A percentile compares a stretch with the other conserved stretches of the same genome.
These are phyloP conservation scores for Penicillium sp. DNA, from an alignment of 2,329 filamentous ascomycete genomes.

Conservation along the genomic window DNA sequence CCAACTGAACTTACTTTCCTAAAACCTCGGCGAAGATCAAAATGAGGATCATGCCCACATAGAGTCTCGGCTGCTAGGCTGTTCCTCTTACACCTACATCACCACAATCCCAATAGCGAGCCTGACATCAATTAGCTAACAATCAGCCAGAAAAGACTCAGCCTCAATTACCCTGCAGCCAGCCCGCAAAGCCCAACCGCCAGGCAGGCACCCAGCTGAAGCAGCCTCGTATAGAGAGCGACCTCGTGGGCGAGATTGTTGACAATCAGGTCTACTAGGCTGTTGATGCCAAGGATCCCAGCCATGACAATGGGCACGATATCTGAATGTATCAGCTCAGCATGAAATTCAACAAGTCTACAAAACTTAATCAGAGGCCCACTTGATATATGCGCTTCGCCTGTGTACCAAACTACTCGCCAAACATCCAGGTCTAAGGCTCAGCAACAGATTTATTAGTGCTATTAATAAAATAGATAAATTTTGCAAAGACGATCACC, in stretches of 20 bases:
- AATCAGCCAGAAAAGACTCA: too few relatives aligned
- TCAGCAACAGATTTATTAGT: too few relatives aligned
- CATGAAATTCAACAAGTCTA: not conserved
- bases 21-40: constrained; percentile 99
- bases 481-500: too few relatives aligned
- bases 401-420: too few relatives aligned
- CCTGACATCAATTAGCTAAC: constrained; percentile 41
- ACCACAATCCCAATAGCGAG: constrained; percentile 86
- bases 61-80: constrained; percentile 65
- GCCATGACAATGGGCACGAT: constrained; percentile 99
- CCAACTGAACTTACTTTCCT: constrained; percentile 62
- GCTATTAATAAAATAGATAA: too few relatives aligned
- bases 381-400: too few relatives aligned
- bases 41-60: constrained; percentile 98
- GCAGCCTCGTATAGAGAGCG: constrained; percentile 79
- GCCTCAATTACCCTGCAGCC: constrained; percentile 63
- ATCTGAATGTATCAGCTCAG: constrained; percentile 55
- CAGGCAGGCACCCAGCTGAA: constrained; percentile 83
- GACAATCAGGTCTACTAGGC: constrained; percentile 84
- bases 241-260: constrained; percentile 74
- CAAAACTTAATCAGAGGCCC: too few relatives aligned
- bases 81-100: constrained; percentile 58
- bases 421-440: too few relatives aligned
- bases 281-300: constrained; percentile 99
- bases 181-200: constrained; percentile 81